phyloP scores from a whole-genome alignment of 495 filamentous ascomycete genomes.

The Collariella sp. region DNA sequence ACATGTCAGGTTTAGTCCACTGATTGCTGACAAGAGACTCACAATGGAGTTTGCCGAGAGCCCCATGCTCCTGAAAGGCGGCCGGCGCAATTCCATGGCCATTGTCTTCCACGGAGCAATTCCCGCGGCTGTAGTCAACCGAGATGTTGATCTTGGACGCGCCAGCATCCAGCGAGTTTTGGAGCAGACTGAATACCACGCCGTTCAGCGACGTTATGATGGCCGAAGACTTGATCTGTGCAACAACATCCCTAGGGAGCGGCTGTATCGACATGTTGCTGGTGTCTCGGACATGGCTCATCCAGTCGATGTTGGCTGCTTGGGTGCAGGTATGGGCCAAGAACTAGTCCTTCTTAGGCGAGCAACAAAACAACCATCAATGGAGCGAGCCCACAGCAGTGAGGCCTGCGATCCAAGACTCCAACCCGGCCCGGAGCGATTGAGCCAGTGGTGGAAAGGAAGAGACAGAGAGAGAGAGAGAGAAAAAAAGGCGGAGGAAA shows the following conservation, averaged over 20 bases:
- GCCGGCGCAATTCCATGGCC: conserved; percentile 65
- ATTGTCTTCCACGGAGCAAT: conserved; percentile 81
- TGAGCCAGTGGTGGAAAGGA: no score
- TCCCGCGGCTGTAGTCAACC: conserved; percentile 68
- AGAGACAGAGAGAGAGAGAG: no score
- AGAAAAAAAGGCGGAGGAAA: no score
- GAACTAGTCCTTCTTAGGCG: no score
- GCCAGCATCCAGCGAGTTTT: conserved; percentile 79
- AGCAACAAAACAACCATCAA: no score
- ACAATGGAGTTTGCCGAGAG: conserved; percentile 69
- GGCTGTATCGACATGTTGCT: conserved; percentile 54
- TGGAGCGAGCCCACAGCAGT: no score
- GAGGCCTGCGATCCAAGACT: no score
- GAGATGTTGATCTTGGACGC: conserved; percentile 62
- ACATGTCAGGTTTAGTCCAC: conserved; percentile 16
- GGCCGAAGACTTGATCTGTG: conserved; percentile 83
- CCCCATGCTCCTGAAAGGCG: conserved; percentile 64
- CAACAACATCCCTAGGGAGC: conserved; percentile 64
- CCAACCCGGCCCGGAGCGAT: no score
- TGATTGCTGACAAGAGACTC: conserved; percentile 24
- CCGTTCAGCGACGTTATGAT: conserved; percentile 65
- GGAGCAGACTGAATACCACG: conserved; percentile 65
- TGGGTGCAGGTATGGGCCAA: no score
- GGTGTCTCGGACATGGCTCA: conserved; percentile 14
- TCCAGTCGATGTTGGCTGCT: no score